A percentile compares a stretch with the other conserved stretches of the same genome.
Evolutionary conservation across 345 rosid genomes (phyloP).

Genomic region (Linum tenue): DNA sequence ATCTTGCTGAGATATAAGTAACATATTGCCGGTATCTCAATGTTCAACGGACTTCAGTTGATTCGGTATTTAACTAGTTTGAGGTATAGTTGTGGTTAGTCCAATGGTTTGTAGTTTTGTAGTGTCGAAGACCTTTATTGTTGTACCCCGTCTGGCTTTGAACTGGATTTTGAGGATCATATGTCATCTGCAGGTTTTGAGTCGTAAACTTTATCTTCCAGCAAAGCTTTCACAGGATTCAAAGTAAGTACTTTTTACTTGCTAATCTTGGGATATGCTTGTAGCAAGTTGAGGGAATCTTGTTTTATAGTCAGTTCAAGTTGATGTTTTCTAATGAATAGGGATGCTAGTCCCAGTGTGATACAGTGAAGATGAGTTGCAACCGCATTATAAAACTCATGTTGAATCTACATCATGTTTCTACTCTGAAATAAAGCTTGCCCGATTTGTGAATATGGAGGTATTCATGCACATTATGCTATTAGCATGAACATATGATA

Average conservation of each 20-base stretch:
- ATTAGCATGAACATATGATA: not conserved
- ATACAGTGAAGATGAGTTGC: not conserved
- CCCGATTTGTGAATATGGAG: not conserved
- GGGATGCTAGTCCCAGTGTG: not conserved
- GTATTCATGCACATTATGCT: conserved; percentile 5
- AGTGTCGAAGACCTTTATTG: not conserved
- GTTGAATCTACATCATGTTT: not conserved
- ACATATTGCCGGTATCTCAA: too few species aligned
- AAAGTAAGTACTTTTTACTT: conserved; percentile 32
- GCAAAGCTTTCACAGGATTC: conserved; percentile 56
- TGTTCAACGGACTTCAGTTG: too few species aligned
- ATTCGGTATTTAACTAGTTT: too few species aligned
- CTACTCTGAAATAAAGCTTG: not conserved
- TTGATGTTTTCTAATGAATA: not conserved
- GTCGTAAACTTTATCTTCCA: conserved; percentile 73
- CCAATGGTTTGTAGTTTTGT: not conserved
- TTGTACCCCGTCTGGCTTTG: not conserved
- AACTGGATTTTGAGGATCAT: not conserved
- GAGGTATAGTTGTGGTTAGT: too few species aligned
- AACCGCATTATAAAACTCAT: not conserved
- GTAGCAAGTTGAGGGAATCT: not conserved
- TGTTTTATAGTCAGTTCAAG: not conserved
- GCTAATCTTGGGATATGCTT: conserved; percentile 16
- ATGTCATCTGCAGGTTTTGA: conserved; percentile 56
- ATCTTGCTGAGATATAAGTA: not conserved